Evolutionary conservation across 139 green algal genomes (phyloP), one percentile per base, ranked within the genome.

Genomic region (Chlorella sorokiniana): DNA sequence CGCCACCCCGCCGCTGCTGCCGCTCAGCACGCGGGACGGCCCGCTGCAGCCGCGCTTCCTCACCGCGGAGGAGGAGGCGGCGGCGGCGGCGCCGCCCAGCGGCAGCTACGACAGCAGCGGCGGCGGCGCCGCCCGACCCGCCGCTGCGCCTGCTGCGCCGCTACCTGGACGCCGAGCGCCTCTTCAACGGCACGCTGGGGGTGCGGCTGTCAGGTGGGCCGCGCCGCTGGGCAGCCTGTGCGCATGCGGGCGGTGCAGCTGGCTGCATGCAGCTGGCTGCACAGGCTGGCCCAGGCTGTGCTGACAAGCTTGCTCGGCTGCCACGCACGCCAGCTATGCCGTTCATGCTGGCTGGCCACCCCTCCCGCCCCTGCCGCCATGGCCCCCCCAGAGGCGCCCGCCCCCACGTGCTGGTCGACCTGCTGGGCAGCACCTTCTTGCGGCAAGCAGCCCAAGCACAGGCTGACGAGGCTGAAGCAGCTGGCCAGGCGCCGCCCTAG

Each of bases 31-130:
- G 4, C 63, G 77, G 16, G 52, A 59, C 51, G 78, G 51, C 27
- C 48, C 78, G 27, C 51, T 77, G 67, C 78, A 62, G 51, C 63
- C 59, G 37, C 78, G 78, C 67, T 83, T 83, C 51, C 38, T 83
- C 6, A 71, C 42, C 11, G 37, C 27, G 0, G 48, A n/a, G 25
- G 67, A 82, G 41, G 42, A 69, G 35, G 44, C 14, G 31, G 27
- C 18, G 45, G 37, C 37, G 73, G 44, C 48, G 14, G 20, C 27
- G 37, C 18, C n/a, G 56, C 56, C 16, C 56, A 65, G 56, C 56
- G n/a, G 23, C 56, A 65, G 37, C 65, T 48, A 72, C 29, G 65
- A 42, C 42, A 63, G 25, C 69, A 40, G 8, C 6, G 44, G 42
- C 11, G 38, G 37, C 22, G 72, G 70, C n/a, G 41, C 18, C 10